Evolutionary conservation across 805 yeast genomes (phyloP).

Genomic region (Phaffomyces opuntiae): DNA sequence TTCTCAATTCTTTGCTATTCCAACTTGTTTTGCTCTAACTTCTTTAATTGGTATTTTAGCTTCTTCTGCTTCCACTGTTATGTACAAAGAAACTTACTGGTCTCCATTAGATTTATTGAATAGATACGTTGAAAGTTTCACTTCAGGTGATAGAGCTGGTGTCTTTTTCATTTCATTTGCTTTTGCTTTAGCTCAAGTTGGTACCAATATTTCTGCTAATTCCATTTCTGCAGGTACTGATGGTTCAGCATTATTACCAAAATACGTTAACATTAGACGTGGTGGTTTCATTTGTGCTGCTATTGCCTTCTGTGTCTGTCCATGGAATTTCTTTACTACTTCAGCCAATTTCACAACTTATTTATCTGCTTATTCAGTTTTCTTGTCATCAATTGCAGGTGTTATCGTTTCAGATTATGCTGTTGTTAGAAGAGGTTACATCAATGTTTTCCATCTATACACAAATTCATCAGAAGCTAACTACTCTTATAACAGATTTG

Average conservation of each 20-base stretch:
- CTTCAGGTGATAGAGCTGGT: constrained; percentile 66
- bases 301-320: constrained; percentile 65
- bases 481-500: constrained; percentile 57
- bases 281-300: constrained; percentile 75
- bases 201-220: constrained; percentile 70
- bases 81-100: constrained; percentile 74
- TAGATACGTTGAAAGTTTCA: constrained; percentile 47
- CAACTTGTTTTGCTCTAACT: constrained; percentile 71
- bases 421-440: constrained; percentile 66
- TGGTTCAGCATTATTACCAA: constrained; percentile 59
- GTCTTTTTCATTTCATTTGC: constrained; percentile 68
- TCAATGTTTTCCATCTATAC: constrained; percentile 61
- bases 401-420: constrained; percentile 62
- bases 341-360: constrained; percentile 74
- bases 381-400: constrained; percentile 79
- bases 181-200: constrained; percentile 70
- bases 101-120: constrained; percentile 65
- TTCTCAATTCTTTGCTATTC: constrained; percentile 62
- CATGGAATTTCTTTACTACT: constrained; percentile 72
- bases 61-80: constrained; percentile 64
- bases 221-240: constrained; percentile 69
- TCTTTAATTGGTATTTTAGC: constrained; percentile 81
- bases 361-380: constrained; percentile 73
- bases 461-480: constrained; percentile 31
- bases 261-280: constrained; percentile 64